Evolutionary conservation across 371 early-diverging fungal genomes (phyloP).

Genomic region (Hamiltosporidium tvaerminnensis): DNA sequence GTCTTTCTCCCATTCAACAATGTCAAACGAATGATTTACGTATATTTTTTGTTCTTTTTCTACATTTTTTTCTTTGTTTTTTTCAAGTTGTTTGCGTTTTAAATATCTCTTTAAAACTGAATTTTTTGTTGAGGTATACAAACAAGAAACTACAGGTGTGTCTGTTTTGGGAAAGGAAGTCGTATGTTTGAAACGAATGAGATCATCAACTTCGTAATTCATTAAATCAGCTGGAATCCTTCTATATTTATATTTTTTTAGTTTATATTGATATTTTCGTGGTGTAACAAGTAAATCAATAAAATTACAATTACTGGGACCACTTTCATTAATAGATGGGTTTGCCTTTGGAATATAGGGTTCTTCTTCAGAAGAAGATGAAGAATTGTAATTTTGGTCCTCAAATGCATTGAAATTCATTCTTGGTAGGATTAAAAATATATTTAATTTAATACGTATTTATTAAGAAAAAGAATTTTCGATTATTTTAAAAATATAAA

Average conservation of each 20-base stretch:
- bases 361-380: too few relatives aligned
- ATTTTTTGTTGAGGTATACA: too few relatives aligned
- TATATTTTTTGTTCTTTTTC: neutral
- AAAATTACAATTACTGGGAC: conserved; percentile 8
- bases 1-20: conserved; percentile 49
- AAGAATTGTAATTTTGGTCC: too few relatives aligned
- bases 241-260: conserved; percentile 38
- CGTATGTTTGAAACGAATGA: conserved; percentile 39
- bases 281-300: conserved; percentile 27
- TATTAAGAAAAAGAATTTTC: too few relatives aligned
- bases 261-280: conserved; percentile 45
- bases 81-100: conserved; percentile 32
- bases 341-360: too few relatives aligned
- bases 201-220: conserved; percentile 45
- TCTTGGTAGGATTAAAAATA: too few relatives aligned
- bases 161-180: conserved; percentile 3
- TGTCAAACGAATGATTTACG: conserved; percentile 39
- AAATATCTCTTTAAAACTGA: conserved; percentile 25
- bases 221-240: conserved; percentile 35
- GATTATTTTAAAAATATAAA: too few relatives aligned
- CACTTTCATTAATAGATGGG: too few relatives aligned
- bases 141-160: too few relatives aligned
- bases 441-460: too few relatives aligned
- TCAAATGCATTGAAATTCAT: too few relatives aligned
- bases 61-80: conserved; percentile 18